These are phyloP conservation scores for Straminergon stramineum DNA, from an alignment of 225 moss, liverwort and hornwort genomes.

Conservation along the genomic window DNA sequence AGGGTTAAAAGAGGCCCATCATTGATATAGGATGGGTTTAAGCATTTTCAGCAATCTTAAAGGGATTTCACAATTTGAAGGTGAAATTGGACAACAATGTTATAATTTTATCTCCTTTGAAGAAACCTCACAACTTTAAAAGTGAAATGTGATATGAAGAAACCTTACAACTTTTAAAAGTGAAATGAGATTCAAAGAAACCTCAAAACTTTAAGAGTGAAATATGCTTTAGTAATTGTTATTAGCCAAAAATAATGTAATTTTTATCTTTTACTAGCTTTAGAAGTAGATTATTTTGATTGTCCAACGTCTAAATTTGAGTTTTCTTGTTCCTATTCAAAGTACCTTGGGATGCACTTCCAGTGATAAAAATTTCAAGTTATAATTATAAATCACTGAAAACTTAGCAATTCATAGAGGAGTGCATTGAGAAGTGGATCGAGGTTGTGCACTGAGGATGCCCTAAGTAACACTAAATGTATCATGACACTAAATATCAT, in stretches of 20 bases:
- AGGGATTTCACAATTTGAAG: not conserved
- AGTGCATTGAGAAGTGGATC: not conserved
- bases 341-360: not conserved
- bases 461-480: not conserved
- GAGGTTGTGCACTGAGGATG: not conserved
- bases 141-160: not conserved
- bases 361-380: not conserved
- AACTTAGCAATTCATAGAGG: not conserved
- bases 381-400: not conserved
- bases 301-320: not conserved
- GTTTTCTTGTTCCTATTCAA: not conserved
- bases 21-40: not conserved
- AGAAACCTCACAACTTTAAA: not conserved
- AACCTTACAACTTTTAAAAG: not conserved
- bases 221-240: rapidly evolving
- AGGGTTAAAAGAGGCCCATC: too few relatives aligned
- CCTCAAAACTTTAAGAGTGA: not conserved
- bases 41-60: not conserved
- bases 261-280: not conserved
- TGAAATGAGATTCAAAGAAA: not conserved
- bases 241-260: not conserved
- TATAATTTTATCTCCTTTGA: not conserved
- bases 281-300: not conserved
- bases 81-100: not conserved
- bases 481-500: not conserved